These are phyloP conservation scores for Phellopilus nigrolimitatus DNA, from an alignment of 1,284 basidiomycete genomes.

Conservation along the genomic window DNA sequence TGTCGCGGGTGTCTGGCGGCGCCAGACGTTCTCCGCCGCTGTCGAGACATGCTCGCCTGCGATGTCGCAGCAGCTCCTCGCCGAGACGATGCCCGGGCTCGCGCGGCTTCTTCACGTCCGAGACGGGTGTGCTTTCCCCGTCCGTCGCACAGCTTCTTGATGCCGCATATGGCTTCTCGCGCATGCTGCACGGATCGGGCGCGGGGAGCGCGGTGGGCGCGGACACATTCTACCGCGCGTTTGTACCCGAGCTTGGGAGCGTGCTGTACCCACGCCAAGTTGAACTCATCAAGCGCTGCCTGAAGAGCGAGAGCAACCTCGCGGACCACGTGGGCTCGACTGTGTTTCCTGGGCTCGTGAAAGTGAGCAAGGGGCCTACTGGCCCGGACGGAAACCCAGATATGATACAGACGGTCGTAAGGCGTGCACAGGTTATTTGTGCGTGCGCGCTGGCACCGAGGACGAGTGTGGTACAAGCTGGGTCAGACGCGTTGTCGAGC, in stretches of 20 bases:
- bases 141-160: constrained; percentile 54
- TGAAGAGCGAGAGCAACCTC: constrained; percentile 66
- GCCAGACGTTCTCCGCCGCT: constrained; percentile 79
- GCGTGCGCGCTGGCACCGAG: constrained; percentile 56
- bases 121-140: constrained; percentile 36
- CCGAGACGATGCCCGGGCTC: constrained; percentile 62
- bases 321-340: constrained; percentile 70
- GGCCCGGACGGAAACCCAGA: constrained; percentile 38
- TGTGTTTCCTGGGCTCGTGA: constrained; percentile 79
- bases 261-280: constrained; percentile 62
- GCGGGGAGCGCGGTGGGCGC: constrained; percentile 46
- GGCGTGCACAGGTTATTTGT: constrained; percentile 79
- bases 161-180: constrained; percentile 67
- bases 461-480: constrained; percentile 18
- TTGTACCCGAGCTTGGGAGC: constrained; percentile 72
- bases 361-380: constrained; percentile 49
- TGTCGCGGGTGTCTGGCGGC: constrained; percentile 77
- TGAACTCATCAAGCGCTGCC: constrained; percentile 73
- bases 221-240: constrained; percentile 77
- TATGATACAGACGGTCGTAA: constrained; percentile 63
- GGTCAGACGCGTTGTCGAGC: constrained; percentile 3
- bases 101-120: constrained; percentile 42
- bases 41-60: constrained; percentile 67
- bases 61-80: constrained; percentile 58
- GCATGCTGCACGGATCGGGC: constrained; percentile 75